Evolutionary conservation across 1,284 basidiomycete genomes (phyloP), one percentile per base, ranked within the genome.

Genomic region (Papiliotrema fonsecae): DNA sequence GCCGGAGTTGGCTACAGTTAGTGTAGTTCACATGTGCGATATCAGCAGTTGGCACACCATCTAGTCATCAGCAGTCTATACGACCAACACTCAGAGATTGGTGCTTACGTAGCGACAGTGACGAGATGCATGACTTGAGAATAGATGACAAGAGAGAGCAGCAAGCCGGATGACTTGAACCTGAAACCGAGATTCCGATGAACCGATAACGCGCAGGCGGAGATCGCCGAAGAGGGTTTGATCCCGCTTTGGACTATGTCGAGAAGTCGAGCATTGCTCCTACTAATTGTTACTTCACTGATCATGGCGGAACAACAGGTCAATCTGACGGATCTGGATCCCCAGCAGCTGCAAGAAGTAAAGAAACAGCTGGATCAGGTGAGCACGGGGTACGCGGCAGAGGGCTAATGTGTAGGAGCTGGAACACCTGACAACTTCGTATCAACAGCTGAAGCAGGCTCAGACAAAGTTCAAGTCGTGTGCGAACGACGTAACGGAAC

Each of bases 391-490:
- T n/a, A n/a, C 10, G 24, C 13, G 18, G 19, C 37, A 3, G 10
- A 16, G 31, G 27, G 34, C 42, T 45, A 21, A 48, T 22, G 19
- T 43, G 27, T 73, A 97, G 88, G 94, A 97, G 78, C 76, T 97
- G 34, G 85, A 84, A 52, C 93, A 97, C 69, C 78, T 97, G 47
- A 90, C 92, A 6, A 86, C 82, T 58, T 97, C 93, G 22, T 97
- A 92, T 69, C 83, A 85, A 6, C 92, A 97, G 66, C 82, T 97
- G 25, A 93, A 90, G 69, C 82, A 86, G 61, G 94, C 92, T 1
- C 92, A 97, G 65, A 81, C 85, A 11, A 96, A 93, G 74, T 97
- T 97, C 79, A 85, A 82, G 58, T 77, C 83, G 11, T 97, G 93
- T 63, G 81, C 92, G 30, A 86, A 87, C 43, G 72, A 87, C 58